phyloP scores from a whole-genome alignment of 164 flowering plant species.

The Akebia trifoliata region DNA sequence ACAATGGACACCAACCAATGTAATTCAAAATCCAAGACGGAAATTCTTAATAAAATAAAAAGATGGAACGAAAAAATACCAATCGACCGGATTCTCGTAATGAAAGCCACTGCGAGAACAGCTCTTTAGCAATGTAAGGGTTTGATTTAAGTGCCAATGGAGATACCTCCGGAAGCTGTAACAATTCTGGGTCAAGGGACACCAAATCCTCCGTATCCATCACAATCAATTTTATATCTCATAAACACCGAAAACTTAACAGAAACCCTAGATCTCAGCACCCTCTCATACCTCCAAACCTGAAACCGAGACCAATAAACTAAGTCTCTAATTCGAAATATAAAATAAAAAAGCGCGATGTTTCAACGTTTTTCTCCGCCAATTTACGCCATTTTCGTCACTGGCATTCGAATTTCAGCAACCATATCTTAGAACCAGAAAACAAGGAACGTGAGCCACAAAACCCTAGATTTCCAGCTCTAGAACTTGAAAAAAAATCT shows the following conservation, averaged over 20 bases:
- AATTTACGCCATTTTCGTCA: neutral
- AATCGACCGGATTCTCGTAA: constrained; percentile 65
- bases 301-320: neutral
- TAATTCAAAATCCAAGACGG: no score
- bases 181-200: constrained; percentile 66
- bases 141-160: constrained; percentile 68
- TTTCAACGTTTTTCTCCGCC: neutral
- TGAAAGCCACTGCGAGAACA: constrained; percentile 89
- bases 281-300: constrained; percentile 3
- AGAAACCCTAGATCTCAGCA: constrained; percentile 16
- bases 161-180: constrained; percentile 88
- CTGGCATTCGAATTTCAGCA: neutral
- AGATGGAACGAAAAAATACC: constrained; percentile 38
- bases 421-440: neutral
- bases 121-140: constrained; percentile 55
- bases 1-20: no score
- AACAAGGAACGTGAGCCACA: neutral
- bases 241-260: constrained; percentile 4
- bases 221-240: constrained; percentile 10
- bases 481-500: no score
- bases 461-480: constrained; percentile 5
- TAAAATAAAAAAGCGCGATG: neutral
- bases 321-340: neutral
- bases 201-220: constrained; percentile 64
- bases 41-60: neutral